Percentiles rank a stretch among this genome's conserved stretches.
These are phyloP conservation scores for Piromyces sp. DNA, from an alignment of 192 early-diverging fungal species.

Conservation along the genomic window DNA sequence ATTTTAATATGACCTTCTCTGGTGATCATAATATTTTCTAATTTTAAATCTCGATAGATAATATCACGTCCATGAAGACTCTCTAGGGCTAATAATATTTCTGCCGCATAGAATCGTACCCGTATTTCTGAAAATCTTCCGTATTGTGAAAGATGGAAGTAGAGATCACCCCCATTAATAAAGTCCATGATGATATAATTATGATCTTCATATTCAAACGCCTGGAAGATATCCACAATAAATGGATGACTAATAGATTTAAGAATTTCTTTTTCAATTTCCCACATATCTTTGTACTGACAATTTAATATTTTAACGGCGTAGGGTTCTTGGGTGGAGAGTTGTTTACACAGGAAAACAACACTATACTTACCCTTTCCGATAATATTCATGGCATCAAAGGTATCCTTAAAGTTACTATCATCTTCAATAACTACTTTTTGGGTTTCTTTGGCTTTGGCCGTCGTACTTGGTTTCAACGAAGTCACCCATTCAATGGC, in stretches of 20 bases:
- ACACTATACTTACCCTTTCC: neutral
- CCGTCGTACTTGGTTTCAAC: neutral
- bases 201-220: constrained; percentile 20
- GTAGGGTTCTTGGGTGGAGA: neutral
- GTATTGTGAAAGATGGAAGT: constrained; percentile 7
- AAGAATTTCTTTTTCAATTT: constrained; percentile 17
- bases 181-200: constrained; percentile 23
- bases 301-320: neutral
- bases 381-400: neutral
- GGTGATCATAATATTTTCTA: constrained; percentile 33
- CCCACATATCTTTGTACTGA: neutral
- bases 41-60: constrained; percentile 35
- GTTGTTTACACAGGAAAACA: neutral
- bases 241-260: constrained; percentile 25
- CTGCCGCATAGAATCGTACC: constrained; percentile 25
- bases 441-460: neutral
- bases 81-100: constrained; percentile 19
- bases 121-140: constrained; percentile 26
- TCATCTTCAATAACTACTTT: neutral
- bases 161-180: neutral
- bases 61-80: constrained; percentile 28
- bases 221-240: constrained; percentile 29
- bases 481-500: neutral
- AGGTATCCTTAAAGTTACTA: neutral
- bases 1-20: constrained; percentile 30